A percentile compares a stretch with the other conserved stretches of the same genome.
These are phyloP conservation scores for Pseudomassariella vexata DNA, from an alignment of 2,329 filamentous ascomycete genomes.

Conservation along the genomic window DNA sequence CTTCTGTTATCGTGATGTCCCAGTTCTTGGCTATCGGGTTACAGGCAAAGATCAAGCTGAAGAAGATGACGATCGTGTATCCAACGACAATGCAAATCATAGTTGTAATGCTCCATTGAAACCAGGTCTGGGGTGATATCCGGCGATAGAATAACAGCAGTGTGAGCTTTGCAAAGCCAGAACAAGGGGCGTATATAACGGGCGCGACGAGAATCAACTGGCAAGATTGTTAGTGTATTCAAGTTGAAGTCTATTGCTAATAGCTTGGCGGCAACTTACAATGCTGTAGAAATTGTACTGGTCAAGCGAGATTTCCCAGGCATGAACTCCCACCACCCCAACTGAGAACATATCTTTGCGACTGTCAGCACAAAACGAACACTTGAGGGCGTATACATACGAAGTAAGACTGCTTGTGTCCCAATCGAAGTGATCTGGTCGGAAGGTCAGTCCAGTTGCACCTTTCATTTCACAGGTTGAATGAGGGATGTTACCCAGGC, in stretches of 20 bases:
- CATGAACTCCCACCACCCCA: slow-evolving; percentile 8
- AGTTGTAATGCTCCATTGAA: slow-evolving; percentile 25
- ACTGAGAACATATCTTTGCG: no score
- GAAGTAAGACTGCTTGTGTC: slow-evolving; percentile 4
- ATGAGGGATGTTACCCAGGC: slow-evolving; percentile 7
- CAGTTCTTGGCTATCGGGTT: slow-evolving; percentile 26
- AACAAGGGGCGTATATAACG: slow-evolving; percentile 26
- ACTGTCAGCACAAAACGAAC: no score
- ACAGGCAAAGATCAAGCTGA: slow-evolving; percentile 31
- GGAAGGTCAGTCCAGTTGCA: no score
- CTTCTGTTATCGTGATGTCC: slow-evolving; percentile 22
- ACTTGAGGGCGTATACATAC: no score
- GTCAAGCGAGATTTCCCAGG: slow-evolving; percentile 11
- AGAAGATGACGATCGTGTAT: slow-evolving; percentile 26
- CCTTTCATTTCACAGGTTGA: no score
- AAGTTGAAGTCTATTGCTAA: no score
- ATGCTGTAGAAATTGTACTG: slow-evolving; percentile 8
- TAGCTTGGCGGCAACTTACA: no score
- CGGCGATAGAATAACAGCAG: slow-evolving; percentile 32
- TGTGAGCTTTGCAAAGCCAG: slow-evolving; percentile 29
- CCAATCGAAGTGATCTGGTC: slow-evolving; percentile 3
- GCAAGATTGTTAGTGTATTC: no score
- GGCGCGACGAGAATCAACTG: slow-evolving; percentile 10
- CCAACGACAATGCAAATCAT: slow-evolving; percentile 23
- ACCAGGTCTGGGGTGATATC: slow-evolving; percentile 28